Percentiles rank a stretch among this genome's conserved stretches.
Evolutionary conservation across 345 rosid species (phyloP).

Genomic region (Ceriops zippeliana): DNA sequence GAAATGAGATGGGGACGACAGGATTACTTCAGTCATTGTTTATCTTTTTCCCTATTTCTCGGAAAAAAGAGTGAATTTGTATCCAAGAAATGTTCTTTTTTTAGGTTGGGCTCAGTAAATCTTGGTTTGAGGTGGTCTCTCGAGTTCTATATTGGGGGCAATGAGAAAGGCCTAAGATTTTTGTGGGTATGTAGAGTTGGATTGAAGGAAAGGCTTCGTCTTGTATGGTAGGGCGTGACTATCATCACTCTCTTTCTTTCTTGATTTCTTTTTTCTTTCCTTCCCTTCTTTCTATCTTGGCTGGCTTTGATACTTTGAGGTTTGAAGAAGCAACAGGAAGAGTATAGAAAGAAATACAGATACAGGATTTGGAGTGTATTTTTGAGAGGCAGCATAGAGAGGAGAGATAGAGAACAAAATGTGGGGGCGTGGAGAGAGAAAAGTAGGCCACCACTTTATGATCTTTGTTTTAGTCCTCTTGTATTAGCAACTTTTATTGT

Average conservation of each 20-base stretch:
- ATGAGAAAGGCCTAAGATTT: conserved; percentile 17
- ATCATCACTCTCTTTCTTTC: conserved; percentile 38
- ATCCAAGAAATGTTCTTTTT: conserved; percentile 42
- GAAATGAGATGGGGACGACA: conserved; percentile 67
- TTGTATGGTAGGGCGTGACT: conserved; percentile 58
- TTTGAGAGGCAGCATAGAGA: not conserved
- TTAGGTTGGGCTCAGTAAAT: not conserved
- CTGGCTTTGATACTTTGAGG: conserved; percentile 23
- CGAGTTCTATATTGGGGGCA: conserved; percentile 12
- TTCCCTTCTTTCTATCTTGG: conserved; percentile 10
- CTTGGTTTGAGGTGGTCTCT: conserved; percentile 7
- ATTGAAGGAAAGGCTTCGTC: conserved; percentile 60
- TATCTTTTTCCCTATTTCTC: not conserved
- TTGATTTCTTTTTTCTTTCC: not conserved
- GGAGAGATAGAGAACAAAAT: not conserved
- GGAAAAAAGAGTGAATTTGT: conserved; percentile 19
- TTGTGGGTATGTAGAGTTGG: conserved; percentile 58
- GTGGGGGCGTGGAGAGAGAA: conserved; percentile 15
- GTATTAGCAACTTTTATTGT: not conserved
- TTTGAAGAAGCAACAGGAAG: conserved; percentile 30
- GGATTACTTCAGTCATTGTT: conserved; percentile 73
- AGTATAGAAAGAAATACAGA: not conserved
- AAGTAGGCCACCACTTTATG: conserved; percentile 3
- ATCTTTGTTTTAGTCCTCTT: not conserved
- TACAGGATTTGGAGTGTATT: not conserved